phyloP scores from a whole-genome alignment of 176 grass and related monocot genomes.

The Musa troglodytarum region DNA sequence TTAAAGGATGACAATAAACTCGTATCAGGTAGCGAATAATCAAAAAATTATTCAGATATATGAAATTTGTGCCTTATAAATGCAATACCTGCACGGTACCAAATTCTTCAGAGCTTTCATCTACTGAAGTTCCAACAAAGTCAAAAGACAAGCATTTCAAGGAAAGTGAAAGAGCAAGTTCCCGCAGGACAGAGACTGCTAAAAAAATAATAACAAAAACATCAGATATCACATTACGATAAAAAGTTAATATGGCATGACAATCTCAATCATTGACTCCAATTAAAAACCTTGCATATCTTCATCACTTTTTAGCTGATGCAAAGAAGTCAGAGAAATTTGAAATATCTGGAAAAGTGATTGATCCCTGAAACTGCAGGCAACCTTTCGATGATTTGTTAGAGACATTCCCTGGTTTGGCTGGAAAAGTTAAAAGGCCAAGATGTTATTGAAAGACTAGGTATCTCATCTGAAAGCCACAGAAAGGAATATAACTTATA shows the following conservation, averaged over 20 bases:
- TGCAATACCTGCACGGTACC: conserved; percentile 82
- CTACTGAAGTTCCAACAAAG: conserved; percentile 90
- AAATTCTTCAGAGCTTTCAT: conserved; percentile 99
- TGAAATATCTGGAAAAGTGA: conserved; percentile 95
- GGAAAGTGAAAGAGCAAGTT: conserved; percentile 73
- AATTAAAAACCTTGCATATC: conserved; percentile 44
- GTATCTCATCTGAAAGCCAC: too few species aligned
- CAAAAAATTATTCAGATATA: background rate
- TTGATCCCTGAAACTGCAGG: conserved; percentile 80
- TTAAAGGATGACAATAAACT: conserved; percentile 16
- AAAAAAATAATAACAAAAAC: conserved; percentile 20
- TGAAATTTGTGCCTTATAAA: background rate
- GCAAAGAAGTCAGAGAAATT: conserved; percentile 91
- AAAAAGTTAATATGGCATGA: background rate
- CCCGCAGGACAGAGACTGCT: conserved; percentile 64
- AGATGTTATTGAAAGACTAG: background rate
- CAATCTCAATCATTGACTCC: conserved; percentile 15
- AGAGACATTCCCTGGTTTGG: conserved; percentile 50
- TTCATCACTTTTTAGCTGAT: conserved; percentile 80
- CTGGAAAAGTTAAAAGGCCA: conserved; percentile 21
- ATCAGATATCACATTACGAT: background rate
- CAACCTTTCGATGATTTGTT: conserved; percentile 69
- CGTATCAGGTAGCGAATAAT: background rate
- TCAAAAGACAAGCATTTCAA: conserved; percentile 97
- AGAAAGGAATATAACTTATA: too few species aligned